These are phyloP conservation scores for Thymus mandschuricus DNA, from an alignment of 257 asterid genomes.

Conservation along the genomic window DNA sequence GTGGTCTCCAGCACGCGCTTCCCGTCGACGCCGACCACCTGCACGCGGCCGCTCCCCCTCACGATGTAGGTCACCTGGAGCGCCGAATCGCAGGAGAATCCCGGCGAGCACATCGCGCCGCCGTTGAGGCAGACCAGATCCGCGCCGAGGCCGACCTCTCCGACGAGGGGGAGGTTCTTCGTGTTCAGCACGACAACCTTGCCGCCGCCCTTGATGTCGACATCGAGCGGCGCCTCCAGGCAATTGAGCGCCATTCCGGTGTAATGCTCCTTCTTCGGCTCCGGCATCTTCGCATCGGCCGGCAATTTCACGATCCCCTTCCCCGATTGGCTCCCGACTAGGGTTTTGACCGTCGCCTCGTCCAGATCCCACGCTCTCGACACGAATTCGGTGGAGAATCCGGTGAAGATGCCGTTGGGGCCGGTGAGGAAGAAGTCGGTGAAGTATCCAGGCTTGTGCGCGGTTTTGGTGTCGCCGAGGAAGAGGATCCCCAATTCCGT, in stretches of 20 bases:
- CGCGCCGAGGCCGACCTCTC: slow-evolving; percentile 69
- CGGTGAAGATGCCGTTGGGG: slow-evolving; percentile 75
- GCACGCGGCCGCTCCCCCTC: slow-evolving; percentile 71
- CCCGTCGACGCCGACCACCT: slow-evolving; percentile 71
- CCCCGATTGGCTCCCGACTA: slow-evolving; percentile 50
- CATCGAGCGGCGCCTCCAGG: slow-evolving; percentile 70
- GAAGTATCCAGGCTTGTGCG: slow-evolving; percentile 64
- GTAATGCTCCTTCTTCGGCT: slow-evolving; percentile 54
- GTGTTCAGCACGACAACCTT: slow-evolving; percentile 70
- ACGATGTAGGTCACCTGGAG: slow-evolving; percentile 72
- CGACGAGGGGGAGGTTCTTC: slow-evolving; percentile 73
- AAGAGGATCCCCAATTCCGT: slow-evolving; percentile 69
- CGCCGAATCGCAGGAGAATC: slow-evolving; percentile 73
- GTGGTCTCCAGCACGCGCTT: slow-evolving; percentile 65
- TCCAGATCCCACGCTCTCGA: slow-evolving; percentile 70
- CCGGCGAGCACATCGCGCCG: slow-evolving; percentile 73
- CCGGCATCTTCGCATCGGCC: slow-evolving; percentile 58
- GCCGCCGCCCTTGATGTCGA: slow-evolving; percentile 69
- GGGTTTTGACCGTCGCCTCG: slow-evolving; percentile 55
- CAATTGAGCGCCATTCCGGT: slow-evolving; percentile 71
- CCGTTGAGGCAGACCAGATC: slow-evolving; percentile 69
- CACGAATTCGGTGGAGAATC: slow-evolving; percentile 72
- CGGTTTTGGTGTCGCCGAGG: slow-evolving; percentile 74
- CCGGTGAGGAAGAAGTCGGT: slow-evolving; percentile 73
- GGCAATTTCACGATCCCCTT: slow-evolving; percentile 64